Conservation (phyloP, 2,329 filamentous ascomycete species). For the Stagonosporopsis vannaccii region DNA sequence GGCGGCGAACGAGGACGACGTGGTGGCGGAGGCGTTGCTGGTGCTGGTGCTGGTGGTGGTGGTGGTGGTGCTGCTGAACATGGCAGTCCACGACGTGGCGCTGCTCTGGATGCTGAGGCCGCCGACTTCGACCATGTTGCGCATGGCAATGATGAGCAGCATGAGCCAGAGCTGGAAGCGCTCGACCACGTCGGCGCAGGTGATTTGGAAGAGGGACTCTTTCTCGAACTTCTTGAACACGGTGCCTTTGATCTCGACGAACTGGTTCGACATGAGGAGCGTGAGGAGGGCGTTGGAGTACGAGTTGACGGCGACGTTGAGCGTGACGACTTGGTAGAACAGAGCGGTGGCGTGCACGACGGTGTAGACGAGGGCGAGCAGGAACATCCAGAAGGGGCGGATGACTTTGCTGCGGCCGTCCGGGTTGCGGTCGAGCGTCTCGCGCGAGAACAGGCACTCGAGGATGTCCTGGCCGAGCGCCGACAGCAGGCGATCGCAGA, state of each 20-base stretch:
- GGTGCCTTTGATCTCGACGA: constrained; percentile 97
- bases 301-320: constrained; percentile 98
- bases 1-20: constrained; percentile 57
- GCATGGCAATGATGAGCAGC: constrained; percentile 92
- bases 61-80: constrained; percentile 28
- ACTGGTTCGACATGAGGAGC: constrained; percentile 93
- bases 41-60: background rate
- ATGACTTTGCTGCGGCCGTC: constrained; percentile 91
- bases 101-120: constrained; percentile 68
- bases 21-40: background rate
- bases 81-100: constrained; percentile 39
- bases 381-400: constrained; percentile 88
- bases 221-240: constrained; percentile 99
- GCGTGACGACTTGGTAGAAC: constrained; percentile 96
- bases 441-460: constrained; percentile 91
- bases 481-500: constrained; percentile 86
- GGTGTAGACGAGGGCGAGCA: constrained; percentile 86
- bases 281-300: constrained; percentile 96
- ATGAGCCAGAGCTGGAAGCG: constrained; percentile 98
- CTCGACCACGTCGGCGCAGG: constrained; percentile 95
- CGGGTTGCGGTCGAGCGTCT: constrained; percentile 86
- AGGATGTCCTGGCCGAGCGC: constrained; percentile 95
- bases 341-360: constrained; percentile 85
- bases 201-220: constrained; percentile 95
- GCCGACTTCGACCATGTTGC: constrained; percentile 95